Evolutionary conservation across 805 yeast genomes (phyloP).

Genomic region (Candida maris): DNA sequence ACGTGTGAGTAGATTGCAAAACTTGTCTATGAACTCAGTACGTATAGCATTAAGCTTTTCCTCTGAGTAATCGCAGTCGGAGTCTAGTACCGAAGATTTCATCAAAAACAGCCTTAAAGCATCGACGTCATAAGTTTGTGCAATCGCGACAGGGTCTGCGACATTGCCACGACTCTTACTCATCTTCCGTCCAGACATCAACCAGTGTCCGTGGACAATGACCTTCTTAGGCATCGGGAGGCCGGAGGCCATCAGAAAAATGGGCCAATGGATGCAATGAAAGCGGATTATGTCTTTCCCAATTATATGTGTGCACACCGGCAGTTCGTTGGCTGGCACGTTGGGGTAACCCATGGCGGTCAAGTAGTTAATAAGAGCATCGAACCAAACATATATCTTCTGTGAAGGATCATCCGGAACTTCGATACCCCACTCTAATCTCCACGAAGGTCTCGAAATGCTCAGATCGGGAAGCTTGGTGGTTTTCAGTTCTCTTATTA

Average conservation of each 20-base stretch:
- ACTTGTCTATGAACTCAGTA: constrained; percentile 71
- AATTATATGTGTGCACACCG: constrained; percentile 59
- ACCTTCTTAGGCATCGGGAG: constrained; percentile 67
- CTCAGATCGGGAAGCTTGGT: constrained; percentile 63
- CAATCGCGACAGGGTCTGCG: constrained; percentile 77
- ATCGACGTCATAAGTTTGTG: constrained; percentile 65
- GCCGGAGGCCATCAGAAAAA: constrained; percentile 79
- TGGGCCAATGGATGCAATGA: constrained; percentile 94
- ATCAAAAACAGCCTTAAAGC: constrained; percentile 70
- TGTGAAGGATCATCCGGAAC: constrained; percentile 81
- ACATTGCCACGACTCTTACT: constrained; percentile 91
- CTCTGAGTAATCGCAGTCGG: constrained; percentile 78
- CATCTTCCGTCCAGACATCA: constrained; percentile 87
- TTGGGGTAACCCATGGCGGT: constrained; percentile 62
- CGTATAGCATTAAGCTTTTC: constrained; percentile 48
- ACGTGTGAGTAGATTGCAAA: constrained; percentile 75
- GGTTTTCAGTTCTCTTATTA: constrained; percentile 55
- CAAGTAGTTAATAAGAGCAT: constrained; percentile 82
- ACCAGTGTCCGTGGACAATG: constrained; percentile 93
- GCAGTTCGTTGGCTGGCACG: constrained; percentile 14
- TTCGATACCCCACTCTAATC: constrained; percentile 85
- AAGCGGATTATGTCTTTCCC: constrained; percentile 91
- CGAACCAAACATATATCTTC: constrained; percentile 93
- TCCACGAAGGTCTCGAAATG: constrained; percentile 75
- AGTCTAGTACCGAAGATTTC: constrained; percentile 68